phyloP scores from a whole-genome alignment of 2,329 filamentous ascomycete species.

The Microdochium nivale region DNA sequence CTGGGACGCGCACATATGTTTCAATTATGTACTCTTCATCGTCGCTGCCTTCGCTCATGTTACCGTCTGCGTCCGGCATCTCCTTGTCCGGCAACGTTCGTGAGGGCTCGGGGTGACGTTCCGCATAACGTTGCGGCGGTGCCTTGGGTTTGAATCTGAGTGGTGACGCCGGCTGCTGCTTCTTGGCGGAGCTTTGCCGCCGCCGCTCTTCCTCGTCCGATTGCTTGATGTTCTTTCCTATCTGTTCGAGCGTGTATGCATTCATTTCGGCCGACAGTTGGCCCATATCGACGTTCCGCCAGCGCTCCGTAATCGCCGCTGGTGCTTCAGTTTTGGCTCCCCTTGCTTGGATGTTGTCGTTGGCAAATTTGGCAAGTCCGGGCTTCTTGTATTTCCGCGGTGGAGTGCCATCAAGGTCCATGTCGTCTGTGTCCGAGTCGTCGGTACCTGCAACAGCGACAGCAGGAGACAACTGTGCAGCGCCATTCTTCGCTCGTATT shows the following conservation, averaged over 20 bases:
- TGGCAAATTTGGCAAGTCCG: constrained; percentile 17
- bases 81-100: constrained; percentile 14
- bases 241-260: constrained; percentile 47
- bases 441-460: background rate
- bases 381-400: constrained; percentile 24
- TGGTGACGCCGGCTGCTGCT: constrained; percentile 8
- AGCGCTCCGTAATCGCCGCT: constrained; percentile 17
- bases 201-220: constrained; percentile 32
- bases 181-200: constrained; percentile 10
- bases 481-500: constrained; percentile 9
- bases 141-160: constrained; percentile 47
- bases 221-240: constrained; percentile 41
- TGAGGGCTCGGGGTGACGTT: constrained; percentile 41
- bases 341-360: constrained; percentile 7
- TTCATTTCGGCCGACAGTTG: constrained; percentile 22
- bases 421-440: constrained; percentile 6
- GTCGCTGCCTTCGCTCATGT: constrained; percentile 30
- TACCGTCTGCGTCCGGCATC: constrained; percentile 19
- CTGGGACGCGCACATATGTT: constrained; percentile 54
- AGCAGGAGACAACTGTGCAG: constrained; percentile 1
- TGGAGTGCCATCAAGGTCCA: constrained; percentile 14
- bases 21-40: constrained; percentile 56
- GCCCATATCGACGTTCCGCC: constrained; percentile 27
- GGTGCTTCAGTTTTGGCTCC: constrained; percentile 16
- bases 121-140: constrained; percentile 43